Evolutionary conservation across 345 rosid species (phyloP), one percentile per base, ranked within the genome.

Genomic region (Boechera stricta): DNA sequence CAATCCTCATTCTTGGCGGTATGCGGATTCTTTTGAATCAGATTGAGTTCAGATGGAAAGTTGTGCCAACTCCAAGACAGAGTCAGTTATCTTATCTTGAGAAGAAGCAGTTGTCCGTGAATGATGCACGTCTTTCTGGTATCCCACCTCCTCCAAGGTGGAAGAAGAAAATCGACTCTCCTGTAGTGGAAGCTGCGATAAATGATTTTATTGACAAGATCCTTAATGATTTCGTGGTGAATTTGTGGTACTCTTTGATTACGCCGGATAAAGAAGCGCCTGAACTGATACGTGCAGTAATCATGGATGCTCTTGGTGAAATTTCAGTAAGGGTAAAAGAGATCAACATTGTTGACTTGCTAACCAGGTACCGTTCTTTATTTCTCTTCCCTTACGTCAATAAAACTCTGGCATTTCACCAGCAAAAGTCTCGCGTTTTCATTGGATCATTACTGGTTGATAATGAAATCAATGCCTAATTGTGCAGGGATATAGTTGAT

Each of bases 231-330:
- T 96, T 93, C 70, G 93, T 96, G 74, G 67, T 84, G 44, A 90
- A 93, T 77, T 79, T 93, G 77, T 96, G 98, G 98, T 96, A 96
- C 80, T 85, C 92, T 1, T 93, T 88, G 77, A 93, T 96, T 65
- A 93, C 99, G 4, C 93, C 92, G 0, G 98, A 96, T 77, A 89
- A 44, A 83, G 99, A 96, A 55, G 86, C 86, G 11, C 98, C 99
- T 39, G 92, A 93, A 82, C 87, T 91, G 69, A 93, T 91, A 51
- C 93, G 85, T 33, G 83, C 82, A 2, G 90, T 91, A 6, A 90
- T 96, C 73, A 82, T 93, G 95, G 98, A 96, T 77, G 97, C 95
- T 54, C 77, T 96, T 18, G 91, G 93, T 67, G 97, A 96, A 85
- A 83, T 91, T 76, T 87, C 98, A 0, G 91, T 83, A 24, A 89